Base-by-base conservation (phyloP, 495 filamentous ascomycete genomes). In the Xylaria grammica region DNA sequence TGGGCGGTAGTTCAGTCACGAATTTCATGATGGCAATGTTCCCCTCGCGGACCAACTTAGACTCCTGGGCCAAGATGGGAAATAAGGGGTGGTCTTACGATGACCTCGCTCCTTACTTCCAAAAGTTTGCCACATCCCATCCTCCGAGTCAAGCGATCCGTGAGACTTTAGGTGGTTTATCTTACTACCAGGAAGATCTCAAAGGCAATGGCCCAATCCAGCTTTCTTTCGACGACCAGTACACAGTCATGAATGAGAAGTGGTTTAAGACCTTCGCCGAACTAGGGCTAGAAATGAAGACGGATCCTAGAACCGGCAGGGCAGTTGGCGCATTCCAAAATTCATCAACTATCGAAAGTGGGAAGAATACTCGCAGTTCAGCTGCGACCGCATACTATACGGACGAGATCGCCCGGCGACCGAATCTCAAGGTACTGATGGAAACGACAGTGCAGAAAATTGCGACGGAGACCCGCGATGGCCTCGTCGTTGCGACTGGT, bases 1-100 rank as follows among this genome's bases (percentile, higher is more conserved):
- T 88, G 2, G 87, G 86, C 13, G 87, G 87, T 13, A 81, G 80
- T 27, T 84, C 82, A 11, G 79, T 76, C 2, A 74, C 88, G 65
- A 90, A 89, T 59, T 82, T 82, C 52, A 75, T 79, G 58, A 80
- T 82, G 66, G 79, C 77, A 66, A 77, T 84, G 15, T 77, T 82
- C 45, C 74, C 77, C 8, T 79, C 80, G 0, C 73, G 72, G 13
- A 76, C 69, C 1, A 77, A 73, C 19, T 74, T 87, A n/a, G 78
- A 87, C 60, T 75, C 80, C n/a, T 87, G 85, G 85, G 78, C 66
- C 2, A 69, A 75, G 9, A 69, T 88, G 20, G 86, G 85, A 9
- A 87, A 86, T 64, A 55, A 74, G 11, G 75, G 77, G 24, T 89
- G 86, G 86, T 73, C 72, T 29, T 87, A 75, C 69, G 77, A 81